phyloP scores from a whole-genome alignment of 1,284 basidiomycete genomes.

The Tetrapyrgos nigripes region DNA sequence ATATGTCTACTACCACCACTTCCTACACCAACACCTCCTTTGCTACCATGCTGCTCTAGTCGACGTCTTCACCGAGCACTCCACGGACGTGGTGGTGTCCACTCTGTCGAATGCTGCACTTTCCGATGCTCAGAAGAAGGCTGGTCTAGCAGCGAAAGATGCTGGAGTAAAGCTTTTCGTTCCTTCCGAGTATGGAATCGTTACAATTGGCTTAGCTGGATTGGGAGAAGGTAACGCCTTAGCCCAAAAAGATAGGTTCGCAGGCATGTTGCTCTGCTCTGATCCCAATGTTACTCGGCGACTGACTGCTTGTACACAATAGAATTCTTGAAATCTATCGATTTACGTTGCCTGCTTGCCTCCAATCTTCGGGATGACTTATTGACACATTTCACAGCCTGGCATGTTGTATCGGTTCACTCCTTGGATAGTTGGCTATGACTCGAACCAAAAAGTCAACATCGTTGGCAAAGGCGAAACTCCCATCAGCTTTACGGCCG shows the following conservation, averaged over 20 bases:
- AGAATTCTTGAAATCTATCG: constrained; percentile 4
- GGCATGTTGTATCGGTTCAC: not conserved
- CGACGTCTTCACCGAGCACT: constrained; percentile 20
- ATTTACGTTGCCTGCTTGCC: not conserved
- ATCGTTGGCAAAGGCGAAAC: constrained; percentile 28
- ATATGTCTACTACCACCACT: too few species aligned
- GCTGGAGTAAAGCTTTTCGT: constrained; percentile 16
- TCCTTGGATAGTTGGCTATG: constrained; percentile 2
- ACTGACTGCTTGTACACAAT: not conserved
- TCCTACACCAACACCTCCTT: too few species aligned
- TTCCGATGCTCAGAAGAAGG: not conserved
- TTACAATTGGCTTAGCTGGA: constrained; percentile 4
- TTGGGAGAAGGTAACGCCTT: constrained; percentile 8
- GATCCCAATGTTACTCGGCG: not conserved
- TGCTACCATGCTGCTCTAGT: constrained; percentile 15
- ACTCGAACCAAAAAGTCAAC: constrained; percentile 18
- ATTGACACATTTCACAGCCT: not conserved
- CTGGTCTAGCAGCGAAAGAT: not conserved
- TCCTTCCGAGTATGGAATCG: not conserved
- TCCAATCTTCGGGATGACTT: not conserved
- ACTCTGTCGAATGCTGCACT: not conserved
- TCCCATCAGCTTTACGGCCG: constrained; percentile 22
- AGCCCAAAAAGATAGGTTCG: constrained; percentile 19
- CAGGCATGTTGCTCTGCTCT: too few species aligned
- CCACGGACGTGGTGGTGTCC: constrained; percentile 20